phyloP scores from a whole-genome alignment of 441 rosid species.

The Melastoma candidum region DNA sequence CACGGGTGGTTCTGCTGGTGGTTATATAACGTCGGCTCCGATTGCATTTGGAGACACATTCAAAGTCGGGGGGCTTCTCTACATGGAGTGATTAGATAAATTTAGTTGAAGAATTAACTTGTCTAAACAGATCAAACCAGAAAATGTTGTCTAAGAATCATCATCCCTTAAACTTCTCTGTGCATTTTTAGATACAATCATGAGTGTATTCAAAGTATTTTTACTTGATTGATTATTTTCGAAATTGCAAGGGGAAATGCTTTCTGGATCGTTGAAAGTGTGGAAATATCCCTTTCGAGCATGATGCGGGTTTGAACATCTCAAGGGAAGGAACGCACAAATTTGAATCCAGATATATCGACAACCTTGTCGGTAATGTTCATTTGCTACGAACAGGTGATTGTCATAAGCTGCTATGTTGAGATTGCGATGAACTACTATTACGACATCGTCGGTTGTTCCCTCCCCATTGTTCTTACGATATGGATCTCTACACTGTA shows the following conservation, averaged over 20 bases:
- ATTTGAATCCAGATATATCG: conserved; percentile 3
- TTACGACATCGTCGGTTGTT: not conserved
- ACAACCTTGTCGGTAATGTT: conserved; percentile 4
- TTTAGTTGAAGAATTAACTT: too few species aligned
- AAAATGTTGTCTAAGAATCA: too few species aligned
- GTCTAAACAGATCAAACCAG: too few species aligned
- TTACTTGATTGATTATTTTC: too few species aligned
- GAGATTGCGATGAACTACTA: too few species aligned
- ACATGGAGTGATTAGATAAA: too few species aligned
- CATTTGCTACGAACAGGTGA: not conserved
- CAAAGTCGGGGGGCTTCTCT: conserved; percentile 7
- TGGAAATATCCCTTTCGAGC: not conserved
- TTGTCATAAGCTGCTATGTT: too few species aligned
- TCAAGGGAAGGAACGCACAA: conserved; percentile 1
- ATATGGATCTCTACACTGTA: not conserved
- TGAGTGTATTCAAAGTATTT: too few species aligned
- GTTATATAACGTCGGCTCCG: conserved; percentile 3
- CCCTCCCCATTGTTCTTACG: not conserved
- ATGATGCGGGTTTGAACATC: conserved; percentile 7
- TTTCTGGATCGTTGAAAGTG: too few species aligned
- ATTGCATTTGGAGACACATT: conserved; percentile 5
- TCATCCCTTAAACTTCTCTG: too few species aligned
- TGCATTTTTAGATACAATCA: too few species aligned
- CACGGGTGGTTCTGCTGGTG: conserved; percentile 8
- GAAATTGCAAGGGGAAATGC: too few species aligned